Evolutionary conservation across 2,329 filamentous ascomycete genomes (phyloP).

Genomic region (Rosellinia necatrix): DNA sequence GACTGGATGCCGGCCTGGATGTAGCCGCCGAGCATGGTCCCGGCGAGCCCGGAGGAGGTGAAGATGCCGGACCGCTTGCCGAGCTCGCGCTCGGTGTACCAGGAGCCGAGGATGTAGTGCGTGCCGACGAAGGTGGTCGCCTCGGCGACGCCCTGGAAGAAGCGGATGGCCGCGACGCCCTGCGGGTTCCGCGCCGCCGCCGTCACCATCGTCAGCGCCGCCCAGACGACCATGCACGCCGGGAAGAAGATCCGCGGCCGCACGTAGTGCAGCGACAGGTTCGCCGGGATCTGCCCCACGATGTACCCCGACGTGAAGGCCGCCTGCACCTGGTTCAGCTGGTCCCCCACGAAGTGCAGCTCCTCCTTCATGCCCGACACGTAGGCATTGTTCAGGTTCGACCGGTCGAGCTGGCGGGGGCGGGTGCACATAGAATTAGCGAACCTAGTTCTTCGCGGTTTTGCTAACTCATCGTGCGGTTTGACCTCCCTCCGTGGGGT

Average conservation of each 20-base stretch:
- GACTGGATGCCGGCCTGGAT: constrained; percentile 60
- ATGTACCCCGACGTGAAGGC: constrained; percentile 51
- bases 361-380: constrained; percentile 60
- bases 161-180: constrained; percentile 64
- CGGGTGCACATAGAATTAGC: constrained; percentile 1
- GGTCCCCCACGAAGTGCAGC: constrained; percentile 51
- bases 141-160: constrained; percentile 60
- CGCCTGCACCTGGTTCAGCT: constrained; percentile 59
- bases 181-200: constrained; percentile 55
- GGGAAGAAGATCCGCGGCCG: constrained; percentile 68
- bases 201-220: constrained; percentile 64
- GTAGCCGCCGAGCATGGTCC: constrained; percentile 66
- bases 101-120: constrained; percentile 64
- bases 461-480: too few relatives aligned
- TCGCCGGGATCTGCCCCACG: constrained; percentile 64
- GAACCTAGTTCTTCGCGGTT: too few relatives aligned
- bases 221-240: constrained; percentile 67
- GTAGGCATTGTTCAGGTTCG: constrained; percentile 59
- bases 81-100: constrained; percentile 65
- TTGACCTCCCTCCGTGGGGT: too few relatives aligned
- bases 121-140: constrained; percentile 61
- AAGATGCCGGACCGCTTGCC: constrained; percentile 66
- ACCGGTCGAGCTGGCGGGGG: constrained; percentile 49
- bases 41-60: constrained; percentile 62
- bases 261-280: constrained; percentile 66